Percentiles rank a stretch among this genome's conserved stretches.
Conservation (phyloP, 345 rosid species). For the Diplotaxis tenuifolia region DNA sequence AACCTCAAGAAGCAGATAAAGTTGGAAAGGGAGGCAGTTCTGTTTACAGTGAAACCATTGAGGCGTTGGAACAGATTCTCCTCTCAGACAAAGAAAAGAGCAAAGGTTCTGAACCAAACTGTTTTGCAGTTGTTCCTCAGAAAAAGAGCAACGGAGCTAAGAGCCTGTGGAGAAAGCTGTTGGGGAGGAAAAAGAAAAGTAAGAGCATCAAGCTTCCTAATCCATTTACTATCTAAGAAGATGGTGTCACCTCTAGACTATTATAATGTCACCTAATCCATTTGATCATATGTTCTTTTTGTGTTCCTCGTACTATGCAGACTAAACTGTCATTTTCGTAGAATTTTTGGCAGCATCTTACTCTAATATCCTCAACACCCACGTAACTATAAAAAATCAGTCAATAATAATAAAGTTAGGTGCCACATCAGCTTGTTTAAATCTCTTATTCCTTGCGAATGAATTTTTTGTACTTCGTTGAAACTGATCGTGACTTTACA, state of each 20-base stretch:
- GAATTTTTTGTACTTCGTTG: too few species aligned
- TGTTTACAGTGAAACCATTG: conserved; percentile 36
- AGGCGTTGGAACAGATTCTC: conserved; percentile 46
- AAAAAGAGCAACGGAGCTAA: conserved; percentile 45
- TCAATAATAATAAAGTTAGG: too few species aligned
- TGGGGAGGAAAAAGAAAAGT: conserved; percentile 58
- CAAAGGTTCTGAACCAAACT: conserved; percentile 36
- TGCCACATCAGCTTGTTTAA: too few species aligned
- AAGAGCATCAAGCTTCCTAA: conserved; percentile 44
- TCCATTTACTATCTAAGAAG: conserved; percentile 38
- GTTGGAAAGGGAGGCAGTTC: conserved; percentile 31
- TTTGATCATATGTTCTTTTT: neutral
- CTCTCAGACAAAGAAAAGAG: conserved; percentile 36
- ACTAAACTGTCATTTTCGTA: conserved; percentile 13
- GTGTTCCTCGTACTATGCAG: conserved; percentile 19
- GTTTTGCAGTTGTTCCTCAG: conserved; percentile 59
- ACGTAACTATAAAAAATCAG: too few species aligned
- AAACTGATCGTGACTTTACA: too few species aligned
- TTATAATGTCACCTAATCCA: conserved; percentile 12
- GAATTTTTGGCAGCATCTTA: conserved; percentile 17
- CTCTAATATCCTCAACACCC: too few species aligned
- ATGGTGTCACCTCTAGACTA: conserved; percentile 16
- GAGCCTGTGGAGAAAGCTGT: conserved; percentile 69
- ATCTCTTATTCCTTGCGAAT: too few species aligned
- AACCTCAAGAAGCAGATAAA: conserved; percentile 26